phyloP scores from a whole-genome alignment of 805 yeast genomes.

The Metschnikowia proteae region DNA sequence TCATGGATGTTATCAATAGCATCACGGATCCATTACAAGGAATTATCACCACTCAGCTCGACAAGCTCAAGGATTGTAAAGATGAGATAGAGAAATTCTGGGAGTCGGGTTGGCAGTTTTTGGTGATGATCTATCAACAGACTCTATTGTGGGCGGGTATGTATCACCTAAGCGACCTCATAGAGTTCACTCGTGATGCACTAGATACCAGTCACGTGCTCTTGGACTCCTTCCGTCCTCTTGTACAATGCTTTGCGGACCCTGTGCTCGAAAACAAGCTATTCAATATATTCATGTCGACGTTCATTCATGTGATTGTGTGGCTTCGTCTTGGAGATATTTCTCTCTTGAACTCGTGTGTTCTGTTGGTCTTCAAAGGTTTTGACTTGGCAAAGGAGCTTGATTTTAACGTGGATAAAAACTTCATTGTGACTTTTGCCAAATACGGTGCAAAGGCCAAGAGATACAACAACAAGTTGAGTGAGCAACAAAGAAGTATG shows the following conservation, averaged over 20 bases:
- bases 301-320: conserved; percentile 64
- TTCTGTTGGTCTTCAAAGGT: conserved; percentile 60
- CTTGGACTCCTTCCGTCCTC: conserved; percentile 59
- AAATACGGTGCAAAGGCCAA: conserved; percentile 64
- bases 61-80: conserved; percentile 3
- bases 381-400: conserved; percentile 61
- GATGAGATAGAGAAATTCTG: conserved; percentile 48
- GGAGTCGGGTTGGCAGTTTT: conserved; percentile 68
- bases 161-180: conserved; percentile 52
- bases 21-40: conserved; percentile 68
- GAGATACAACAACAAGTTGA: conserved; percentile 64
- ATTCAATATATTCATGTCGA: conserved; percentile 53
- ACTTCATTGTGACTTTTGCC: conserved; percentile 53
- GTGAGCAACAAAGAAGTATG: conserved; percentile 60
- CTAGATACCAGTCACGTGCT: conserved; percentile 71
- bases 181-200: conserved; percentile 83
- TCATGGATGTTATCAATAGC: conserved; percentile 67
- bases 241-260: conserved; percentile 20
- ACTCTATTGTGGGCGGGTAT: conserved; percentile 74
- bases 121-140: conserved; percentile 61
- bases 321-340: conserved; percentile 84
- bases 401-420: conserved; percentile 47
- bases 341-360: conserved; percentile 70
- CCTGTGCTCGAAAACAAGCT: conserved; percentile 22
- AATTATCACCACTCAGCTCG: conserved; percentile 27